These are phyloP conservation scores for Clitopilus hobsonii DNA, from an alignment of 768 basidiomycete species.

Conservation along the genomic window DNA sequence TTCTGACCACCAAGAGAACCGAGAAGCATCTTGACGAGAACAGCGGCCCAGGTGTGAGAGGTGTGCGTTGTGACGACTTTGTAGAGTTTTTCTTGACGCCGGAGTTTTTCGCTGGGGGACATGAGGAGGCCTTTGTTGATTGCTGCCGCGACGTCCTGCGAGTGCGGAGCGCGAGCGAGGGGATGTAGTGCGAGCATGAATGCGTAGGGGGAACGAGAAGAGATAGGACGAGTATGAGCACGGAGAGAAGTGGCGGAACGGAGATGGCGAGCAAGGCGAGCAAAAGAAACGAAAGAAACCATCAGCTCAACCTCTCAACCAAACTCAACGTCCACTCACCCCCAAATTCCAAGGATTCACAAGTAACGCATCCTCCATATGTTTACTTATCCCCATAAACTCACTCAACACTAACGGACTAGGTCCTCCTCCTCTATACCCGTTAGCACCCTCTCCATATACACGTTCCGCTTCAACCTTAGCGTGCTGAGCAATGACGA, in stretches of 20 bases:
- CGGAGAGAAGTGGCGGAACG: no score
- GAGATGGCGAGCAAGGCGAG: no score
- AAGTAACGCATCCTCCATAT: slow-evolving; percentile 84
- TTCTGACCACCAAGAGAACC: slow-evolving; percentile 71
- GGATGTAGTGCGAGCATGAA: no score
- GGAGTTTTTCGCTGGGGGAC: slow-evolving; percentile 68
- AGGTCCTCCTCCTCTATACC: neutral
- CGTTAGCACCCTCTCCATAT: neutral
- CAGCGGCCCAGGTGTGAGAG: slow-evolving; percentile 90
- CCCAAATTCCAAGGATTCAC: slow-evolving; percentile 97
- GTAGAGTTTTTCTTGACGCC: slow-evolving; percentile 72
- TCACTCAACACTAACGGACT: slow-evolving; percentile 86
- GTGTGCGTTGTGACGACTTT: slow-evolving; percentile 90
- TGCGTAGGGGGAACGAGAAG: no score
- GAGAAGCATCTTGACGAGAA: slow-evolving; percentile 84
- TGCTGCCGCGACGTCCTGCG: slow-evolving; percentile 78
- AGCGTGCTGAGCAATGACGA: slow-evolving; percentile 87
- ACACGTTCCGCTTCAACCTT: slow-evolving; percentile 54
- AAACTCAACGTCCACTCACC: slow-evolving; percentile 41
- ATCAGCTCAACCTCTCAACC: no score
- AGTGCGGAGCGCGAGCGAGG: no score
- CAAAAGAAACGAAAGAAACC: no score
- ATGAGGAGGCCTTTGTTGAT: slow-evolving; percentile 88
- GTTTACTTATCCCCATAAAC: slow-evolving; percentile 95
- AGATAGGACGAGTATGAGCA: no score